Base-by-base conservation (phyloP, 768 basidiomycete genomes). In the Suillus subalutaceus region DNA sequence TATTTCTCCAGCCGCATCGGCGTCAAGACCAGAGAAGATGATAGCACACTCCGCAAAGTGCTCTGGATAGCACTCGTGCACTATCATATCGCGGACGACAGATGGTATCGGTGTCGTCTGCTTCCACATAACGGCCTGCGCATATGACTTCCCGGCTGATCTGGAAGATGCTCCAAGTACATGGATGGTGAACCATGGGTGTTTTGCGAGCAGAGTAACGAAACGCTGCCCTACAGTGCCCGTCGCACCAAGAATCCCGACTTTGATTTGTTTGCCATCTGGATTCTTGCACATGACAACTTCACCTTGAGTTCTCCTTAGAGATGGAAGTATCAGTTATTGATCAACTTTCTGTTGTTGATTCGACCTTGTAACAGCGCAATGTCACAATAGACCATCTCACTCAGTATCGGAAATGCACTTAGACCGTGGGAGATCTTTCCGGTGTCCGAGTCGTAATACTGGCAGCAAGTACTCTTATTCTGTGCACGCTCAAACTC, bases 191-290 rank as follows among this genome's bases (percentile, higher is more conserved):
- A 99, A 98, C 88, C 91, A 98, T 0, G 97, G 96, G 75, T 99
- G 97, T 8, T 81, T 75, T 5, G 93, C 83, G 58, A 99, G 90
- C 58, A 98, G 88, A 60, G 88, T 84, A 77, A 99, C 92, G 78
- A 99, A 99, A 48, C 96, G 87, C 79, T 99, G 97, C 30, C 97
- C 96, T 59, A 98, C 97, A 57, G 94, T 97, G 65, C 97, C 94
- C 0, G 94, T 96, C 1, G 94, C 94, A 40, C 94, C 94, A 10
- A 96, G 83, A 57, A 96, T 81, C 66, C 93, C 94, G 66, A 96
- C 92, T 53, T 79, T 82, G 68, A 83, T 73, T 4, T 70, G 5
- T 8, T 66, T 68, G 0, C 66, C 65, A 10, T 77, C 74, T 43
- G 68, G 20, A 41, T 56, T 63, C 56, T 35, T 70, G 63, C 46